These are phyloP conservation scores for Hirsutella rhossiliensis DNA, from an alignment of 2,329 filamentous ascomycete genomes.

Conservation along the genomic window DNA sequence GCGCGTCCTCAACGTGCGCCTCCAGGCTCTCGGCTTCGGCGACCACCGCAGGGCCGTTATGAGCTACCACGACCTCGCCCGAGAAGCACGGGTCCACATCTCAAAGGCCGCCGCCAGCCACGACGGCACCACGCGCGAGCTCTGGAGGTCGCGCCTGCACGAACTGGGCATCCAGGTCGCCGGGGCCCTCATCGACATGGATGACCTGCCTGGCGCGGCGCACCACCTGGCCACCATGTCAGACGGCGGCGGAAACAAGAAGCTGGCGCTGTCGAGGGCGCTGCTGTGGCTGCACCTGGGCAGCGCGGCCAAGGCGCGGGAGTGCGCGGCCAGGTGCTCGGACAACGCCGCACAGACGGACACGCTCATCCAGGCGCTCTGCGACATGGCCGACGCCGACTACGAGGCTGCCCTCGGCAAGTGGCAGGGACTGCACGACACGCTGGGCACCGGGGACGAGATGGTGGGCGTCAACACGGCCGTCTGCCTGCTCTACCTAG, in stretches of 20 bases:
- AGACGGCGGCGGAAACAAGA: slow-evolving; percentile 19
- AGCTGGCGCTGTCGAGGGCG: slow-evolving; percentile 38
- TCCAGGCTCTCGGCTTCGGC: slow-evolving; percentile 77
- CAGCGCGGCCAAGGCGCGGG: slow-evolving; percentile 55
- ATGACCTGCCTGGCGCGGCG: slow-evolving; percentile 69
- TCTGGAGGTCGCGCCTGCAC: slow-evolving; percentile 61
- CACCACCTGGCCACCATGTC: slow-evolving; percentile 55
- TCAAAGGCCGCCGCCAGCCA: slow-evolving; percentile 29
- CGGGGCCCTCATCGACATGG: slow-evolving; percentile 69
- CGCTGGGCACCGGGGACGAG: slow-evolving; percentile 35
- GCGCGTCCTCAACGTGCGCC: slow-evolving; percentile 66
- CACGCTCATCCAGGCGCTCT: slow-evolving; percentile 51
- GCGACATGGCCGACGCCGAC: slow-evolving; percentile 67
- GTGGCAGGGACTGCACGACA: slow-evolving; percentile 42
- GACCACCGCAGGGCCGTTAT: slow-evolving; percentile 78
- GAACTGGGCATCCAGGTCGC: slow-evolving; percentile 63
- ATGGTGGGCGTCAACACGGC: slow-evolving; percentile 74
- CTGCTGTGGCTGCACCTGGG: slow-evolving; percentile 71
- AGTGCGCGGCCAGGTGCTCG: slow-evolving; percentile 28
- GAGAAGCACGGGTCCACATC: slow-evolving; percentile 58
- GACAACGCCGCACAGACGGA: slow-evolving; percentile 22
- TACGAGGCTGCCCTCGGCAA: slow-evolving; percentile 50
- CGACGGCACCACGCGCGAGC: slow-evolving; percentile 40
- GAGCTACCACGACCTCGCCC: slow-evolving; percentile 77
- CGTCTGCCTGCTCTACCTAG: slow-evolving; percentile 73